Percentiles rank a stretch among this genome's conserved stretches.
These are phyloP conservation scores for Lipomyces spencermartinsiae DNA, from an alignment of 805 yeast genomes.

Conservation along the genomic window DNA sequence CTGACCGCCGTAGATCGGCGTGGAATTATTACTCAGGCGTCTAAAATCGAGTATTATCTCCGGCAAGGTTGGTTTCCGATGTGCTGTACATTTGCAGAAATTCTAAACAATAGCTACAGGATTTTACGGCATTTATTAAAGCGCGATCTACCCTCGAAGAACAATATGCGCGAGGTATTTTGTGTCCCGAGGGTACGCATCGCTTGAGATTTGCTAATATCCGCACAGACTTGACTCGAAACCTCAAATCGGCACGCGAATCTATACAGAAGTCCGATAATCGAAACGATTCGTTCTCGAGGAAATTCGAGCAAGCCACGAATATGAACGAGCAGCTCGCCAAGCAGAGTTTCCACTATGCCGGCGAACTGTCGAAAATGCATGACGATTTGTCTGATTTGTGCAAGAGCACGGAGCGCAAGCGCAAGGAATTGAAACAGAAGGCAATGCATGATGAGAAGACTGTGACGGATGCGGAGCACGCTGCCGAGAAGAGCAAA, in stretches of 20 bases:
- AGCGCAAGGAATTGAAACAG: constrained; percentile 81
- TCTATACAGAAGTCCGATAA: constrained; percentile 56
- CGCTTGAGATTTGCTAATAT: not conserved
- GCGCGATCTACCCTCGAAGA: constrained; percentile 80
- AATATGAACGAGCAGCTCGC: constrained; percentile 83
- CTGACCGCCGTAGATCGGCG: constrained; percentile 57
- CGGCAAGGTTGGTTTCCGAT: constrained; percentile 61
- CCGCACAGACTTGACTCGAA: not conserved
- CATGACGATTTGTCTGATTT: constrained; percentile 81
- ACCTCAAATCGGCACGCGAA: constrained; percentile 45
- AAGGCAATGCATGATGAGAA: constrained; percentile 82
- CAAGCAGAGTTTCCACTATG: constrained; percentile 64
- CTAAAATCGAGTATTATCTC: constrained; percentile 80
- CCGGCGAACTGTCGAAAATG: constrained; percentile 81
- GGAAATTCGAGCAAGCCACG: constrained; percentile 69
- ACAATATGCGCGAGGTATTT: constrained; percentile 55
- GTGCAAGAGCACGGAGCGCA: constrained; percentile 68
- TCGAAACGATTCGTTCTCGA: constrained; percentile 69
- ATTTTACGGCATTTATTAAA: constrained; percentile 76
- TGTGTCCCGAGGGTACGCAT: constrained; percentile 9
- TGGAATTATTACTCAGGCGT: constrained; percentile 72
- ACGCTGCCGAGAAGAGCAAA: constrained; percentile 87
- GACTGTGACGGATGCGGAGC: constrained; percentile 81
- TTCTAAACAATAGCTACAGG: constrained; percentile 19
- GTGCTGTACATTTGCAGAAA: not conserved